Evolutionary conservation across 208 protist species (phyloP).

Genomic region (Leishmania arabica): DNA sequence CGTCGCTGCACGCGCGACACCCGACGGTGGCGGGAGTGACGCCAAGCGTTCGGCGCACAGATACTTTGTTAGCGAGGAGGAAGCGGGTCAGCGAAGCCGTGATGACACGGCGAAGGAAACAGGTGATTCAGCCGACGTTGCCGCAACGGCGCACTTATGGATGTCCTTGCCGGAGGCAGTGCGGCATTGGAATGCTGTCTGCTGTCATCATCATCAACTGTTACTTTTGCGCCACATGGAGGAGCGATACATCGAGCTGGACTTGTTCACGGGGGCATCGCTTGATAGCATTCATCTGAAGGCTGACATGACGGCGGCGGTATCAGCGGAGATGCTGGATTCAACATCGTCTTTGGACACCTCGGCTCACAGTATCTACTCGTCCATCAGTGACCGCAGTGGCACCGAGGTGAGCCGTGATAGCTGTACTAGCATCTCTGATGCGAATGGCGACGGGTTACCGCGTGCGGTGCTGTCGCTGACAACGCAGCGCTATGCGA

Average conservation of each 20-base stretch:
- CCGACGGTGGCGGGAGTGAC: too few species aligned
- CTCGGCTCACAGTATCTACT: background rate
- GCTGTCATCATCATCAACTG: constrained; percentile 32
- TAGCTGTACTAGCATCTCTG: background rate
- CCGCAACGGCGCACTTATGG: constrained; percentile 10
- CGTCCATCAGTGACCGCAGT: background rate
- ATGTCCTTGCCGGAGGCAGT: constrained; percentile 19
- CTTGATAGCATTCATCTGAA: background rate
- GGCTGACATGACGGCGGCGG: background rate
- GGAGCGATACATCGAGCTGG: constrained; percentile 40
- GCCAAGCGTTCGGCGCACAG: background rate
- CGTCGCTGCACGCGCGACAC: background rate
- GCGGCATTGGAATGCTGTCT: constrained; percentile 18
- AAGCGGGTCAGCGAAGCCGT: background rate
- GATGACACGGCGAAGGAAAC: background rate
- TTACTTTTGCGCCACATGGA: constrained; percentile 37
- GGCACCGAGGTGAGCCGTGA: background rate
- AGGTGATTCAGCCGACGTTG: background rate
- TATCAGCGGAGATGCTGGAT: background rate
- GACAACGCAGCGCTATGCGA: constrained; percentile 2
- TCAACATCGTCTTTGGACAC: background rate
- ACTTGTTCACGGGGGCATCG: constrained; percentile 40
- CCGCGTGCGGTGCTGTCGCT: constrained; percentile 23
- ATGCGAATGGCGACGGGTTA: background rate
- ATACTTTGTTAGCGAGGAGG: background rate